phyloP scores from a whole-genome alignment of 805 yeast species.

The Saturnispora halmiae region DNA sequence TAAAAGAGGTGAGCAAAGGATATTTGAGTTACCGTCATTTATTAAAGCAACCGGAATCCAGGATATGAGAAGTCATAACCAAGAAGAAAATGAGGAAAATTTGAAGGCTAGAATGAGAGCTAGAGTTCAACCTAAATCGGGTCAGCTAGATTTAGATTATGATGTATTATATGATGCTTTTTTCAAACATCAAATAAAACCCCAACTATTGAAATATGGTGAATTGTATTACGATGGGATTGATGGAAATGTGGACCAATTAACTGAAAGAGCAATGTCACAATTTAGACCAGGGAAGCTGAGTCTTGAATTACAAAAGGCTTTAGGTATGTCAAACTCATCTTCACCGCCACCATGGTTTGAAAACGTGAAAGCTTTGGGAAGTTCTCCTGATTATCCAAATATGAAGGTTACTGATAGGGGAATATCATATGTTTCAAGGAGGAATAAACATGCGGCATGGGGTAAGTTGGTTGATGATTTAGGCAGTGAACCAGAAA shows the following conservation, averaged over 20 bases:
- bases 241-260: constrained; percentile 27
- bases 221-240: constrained; percentile 71
- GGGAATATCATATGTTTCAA: constrained; percentile 29
- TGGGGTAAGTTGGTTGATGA: constrained; percentile 28
- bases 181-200: constrained; percentile 71
- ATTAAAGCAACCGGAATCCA: constrained; percentile 78
- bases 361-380: constrained; percentile 52
- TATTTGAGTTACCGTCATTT: constrained; percentile 69
- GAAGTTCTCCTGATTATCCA: constrained; percentile 80
- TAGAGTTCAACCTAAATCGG: constrained; percentile 83
- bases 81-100: constrained; percentile 41
- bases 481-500: constrained; percentile 29
- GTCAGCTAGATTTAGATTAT: constrained; percentile 77
- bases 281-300: constrained; percentile 54
- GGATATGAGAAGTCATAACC: constrained; percentile 63
- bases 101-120: constrained; percentile 71
- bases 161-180: constrained; percentile 77
- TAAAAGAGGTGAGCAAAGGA: constrained; percentile 58
- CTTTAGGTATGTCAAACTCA: constrained; percentile 52
- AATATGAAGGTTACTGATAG: constrained; percentile 40
- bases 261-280: constrained; percentile 30
- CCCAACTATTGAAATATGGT: constrained; percentile 60
- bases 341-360: constrained; percentile 75
- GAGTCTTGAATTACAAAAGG: constrained; percentile 51
- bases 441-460: constrained; percentile 6